phyloP scores from a whole-genome alignment of 257 asterid genomes.

The Solanum sparsipilum region DNA sequence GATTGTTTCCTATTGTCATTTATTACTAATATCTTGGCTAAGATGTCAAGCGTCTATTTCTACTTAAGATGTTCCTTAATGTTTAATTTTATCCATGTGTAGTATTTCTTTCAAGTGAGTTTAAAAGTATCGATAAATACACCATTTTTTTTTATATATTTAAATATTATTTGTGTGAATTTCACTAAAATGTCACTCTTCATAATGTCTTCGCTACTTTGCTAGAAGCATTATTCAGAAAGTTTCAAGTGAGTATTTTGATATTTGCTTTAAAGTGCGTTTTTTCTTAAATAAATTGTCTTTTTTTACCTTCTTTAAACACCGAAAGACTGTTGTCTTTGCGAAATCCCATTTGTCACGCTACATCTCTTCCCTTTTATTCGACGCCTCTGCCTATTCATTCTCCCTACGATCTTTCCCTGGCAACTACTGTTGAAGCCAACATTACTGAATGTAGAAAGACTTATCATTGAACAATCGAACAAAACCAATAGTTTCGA shows the following conservation, averaged over 20 bases:
- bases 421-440: background rate
- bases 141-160: no score
- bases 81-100: background rate
- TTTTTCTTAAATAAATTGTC: no score
- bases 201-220: no score
- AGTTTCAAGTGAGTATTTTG: no score
- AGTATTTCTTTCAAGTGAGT: background rate
- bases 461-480: background rate
- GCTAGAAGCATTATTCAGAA: no score
- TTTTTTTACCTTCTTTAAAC: no score
- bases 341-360: background rate
- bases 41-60: background rate
- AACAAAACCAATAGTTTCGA: background rate
- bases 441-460: background rate
- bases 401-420: no score
- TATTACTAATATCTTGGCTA: background rate
- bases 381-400: no score
- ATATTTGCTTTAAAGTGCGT: no score
- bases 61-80: background rate
- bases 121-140: background rate
- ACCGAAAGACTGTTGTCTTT: no score
- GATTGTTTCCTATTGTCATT: background rate
- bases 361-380: no score
- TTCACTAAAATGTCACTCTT: background rate
- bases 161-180: background rate